A percentile compares a stretch with the other conserved stretches of the same genome.
These are phyloP conservation scores for Ophiostoma piceae DNA, from an alignment of 2,329 filamentous ascomycete genomes.

Conservation along the genomic window DNA sequence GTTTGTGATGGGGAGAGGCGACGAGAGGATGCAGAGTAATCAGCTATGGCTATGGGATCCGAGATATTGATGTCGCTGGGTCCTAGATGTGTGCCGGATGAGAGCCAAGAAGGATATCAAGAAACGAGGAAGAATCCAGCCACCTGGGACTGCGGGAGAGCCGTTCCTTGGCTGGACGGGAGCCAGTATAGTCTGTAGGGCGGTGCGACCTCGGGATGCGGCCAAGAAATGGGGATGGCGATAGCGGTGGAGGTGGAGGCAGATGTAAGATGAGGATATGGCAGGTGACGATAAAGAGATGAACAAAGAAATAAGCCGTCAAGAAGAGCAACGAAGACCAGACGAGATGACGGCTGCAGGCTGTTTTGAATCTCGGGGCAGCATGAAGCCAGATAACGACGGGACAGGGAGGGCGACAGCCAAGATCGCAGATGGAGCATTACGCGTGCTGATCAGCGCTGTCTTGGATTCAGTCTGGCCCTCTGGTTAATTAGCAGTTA, in stretches of 20 bases:
- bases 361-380: not conserved
- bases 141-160: not conserved
- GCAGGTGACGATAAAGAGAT: not conserved
- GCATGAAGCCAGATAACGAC: not conserved
- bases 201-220: not conserved
- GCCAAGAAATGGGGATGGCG: conserved; percentile 1
- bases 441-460: conserved; percentile 1
- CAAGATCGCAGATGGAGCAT: not conserved
- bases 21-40: not conserved
- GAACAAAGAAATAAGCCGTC: not conserved
- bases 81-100: not conserved
- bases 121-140: not conserved
- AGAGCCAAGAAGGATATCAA: conserved; percentile 7
- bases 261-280: not conserved
- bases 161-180: conserved; percentile 1
- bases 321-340: not conserved
- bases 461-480: not conserved
- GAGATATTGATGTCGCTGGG: not conserved
- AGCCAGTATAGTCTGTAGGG: conserved; percentile 3
- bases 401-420: conserved; percentile 1
- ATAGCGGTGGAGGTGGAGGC: not conserved
- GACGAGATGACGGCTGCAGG: not conserved
- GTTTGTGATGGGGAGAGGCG: not conserved
- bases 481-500: not conserved
- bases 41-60: not conserved